phyloP scores from a whole-genome alignment of 2,329 filamentous ascomycete genomes.

The Chaetomiaceae sp. region DNA sequence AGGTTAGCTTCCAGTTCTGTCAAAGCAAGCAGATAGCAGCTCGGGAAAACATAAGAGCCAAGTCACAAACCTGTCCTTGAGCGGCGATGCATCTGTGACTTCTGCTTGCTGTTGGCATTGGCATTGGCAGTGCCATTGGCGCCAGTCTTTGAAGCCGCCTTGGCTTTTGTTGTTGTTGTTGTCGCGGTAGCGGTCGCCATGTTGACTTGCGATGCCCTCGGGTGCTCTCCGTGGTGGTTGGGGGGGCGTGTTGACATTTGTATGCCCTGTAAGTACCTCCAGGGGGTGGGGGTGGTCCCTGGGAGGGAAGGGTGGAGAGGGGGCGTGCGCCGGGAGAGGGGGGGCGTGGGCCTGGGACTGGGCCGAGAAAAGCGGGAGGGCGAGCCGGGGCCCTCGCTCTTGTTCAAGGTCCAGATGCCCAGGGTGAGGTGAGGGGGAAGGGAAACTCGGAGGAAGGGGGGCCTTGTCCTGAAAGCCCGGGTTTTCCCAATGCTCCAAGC shows the following conservation, averaged over 20 bases:
- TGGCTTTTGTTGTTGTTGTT: conserved; percentile 53
- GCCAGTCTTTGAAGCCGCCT: conserved; percentile 50
- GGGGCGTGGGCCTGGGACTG: conserved; percentile 27
- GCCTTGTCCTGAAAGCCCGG: conserved; percentile 18
- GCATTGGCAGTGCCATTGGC: conserved; percentile 43
- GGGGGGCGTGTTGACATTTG: conserved; percentile 65
- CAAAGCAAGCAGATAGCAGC: conserved; percentile 10
- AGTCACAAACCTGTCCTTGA: conserved; percentile 89
- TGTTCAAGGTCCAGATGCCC: conserved; percentile 33
- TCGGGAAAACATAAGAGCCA: conserved; percentile 25
- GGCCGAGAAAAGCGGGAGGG: conserved; percentile 41
- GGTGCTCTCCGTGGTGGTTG: conserved; percentile 49
- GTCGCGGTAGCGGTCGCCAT: conserved; percentile 51
- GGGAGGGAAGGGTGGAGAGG: conserved; percentile 22
- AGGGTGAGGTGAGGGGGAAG: conserved; percentile 21
- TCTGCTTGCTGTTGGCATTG: conserved; percentile 56
- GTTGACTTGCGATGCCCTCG: conserved; percentile 47
- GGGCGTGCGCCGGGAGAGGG: conserved; percentile 5
- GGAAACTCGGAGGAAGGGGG: conserved; percentile 8
- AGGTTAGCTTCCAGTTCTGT: conserved; percentile 31
- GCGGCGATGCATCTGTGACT: conserved; percentile 85
- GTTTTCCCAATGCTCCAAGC: conserved; percentile 31
- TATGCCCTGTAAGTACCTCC: conserved; percentile 45
- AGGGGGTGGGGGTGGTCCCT: conserved; percentile 27
- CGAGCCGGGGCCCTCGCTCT: conserved; percentile 30